These are phyloP conservation scores for Chlorella ohadii DNA, from an alignment of 139 green algal genomes.

Conservation along the genomic window DNA sequence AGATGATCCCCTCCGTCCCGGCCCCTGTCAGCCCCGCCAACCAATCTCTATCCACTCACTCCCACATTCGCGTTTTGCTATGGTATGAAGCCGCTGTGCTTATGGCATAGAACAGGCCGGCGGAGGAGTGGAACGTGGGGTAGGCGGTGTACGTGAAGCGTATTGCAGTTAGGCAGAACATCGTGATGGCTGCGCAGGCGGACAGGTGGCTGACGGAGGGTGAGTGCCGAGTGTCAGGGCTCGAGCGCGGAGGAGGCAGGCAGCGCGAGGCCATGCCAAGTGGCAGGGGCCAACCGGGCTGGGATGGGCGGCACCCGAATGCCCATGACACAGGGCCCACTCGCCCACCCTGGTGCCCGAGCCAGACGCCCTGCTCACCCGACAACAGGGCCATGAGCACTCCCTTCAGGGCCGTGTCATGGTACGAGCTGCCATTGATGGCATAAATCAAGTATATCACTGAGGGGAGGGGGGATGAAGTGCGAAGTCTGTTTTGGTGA, in stretches of 20 bases:
- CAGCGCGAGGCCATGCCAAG: neutral
- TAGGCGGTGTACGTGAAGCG: conserved; percentile 9
- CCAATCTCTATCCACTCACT: neutral
- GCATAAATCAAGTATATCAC: neutral
- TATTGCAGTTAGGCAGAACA: neutral
- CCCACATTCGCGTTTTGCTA: neutral
- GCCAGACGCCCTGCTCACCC: neutral
- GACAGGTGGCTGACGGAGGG: no score
- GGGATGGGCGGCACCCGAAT: no score
- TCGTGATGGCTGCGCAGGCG: neutral
- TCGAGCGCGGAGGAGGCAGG: neutral
- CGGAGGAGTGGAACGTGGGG: neutral
- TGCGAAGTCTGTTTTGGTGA: neutral
- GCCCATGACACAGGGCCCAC: no score
- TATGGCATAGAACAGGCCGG: conserved; percentile 13
- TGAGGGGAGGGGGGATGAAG: neutral
- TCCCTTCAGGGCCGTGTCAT: neutral
- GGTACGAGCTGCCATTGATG: conserved; percentile 16
- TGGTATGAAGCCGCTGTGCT: conserved; percentile 5
- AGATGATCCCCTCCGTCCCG: no score
- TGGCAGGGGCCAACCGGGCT: no score
- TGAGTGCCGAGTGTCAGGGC: no score
- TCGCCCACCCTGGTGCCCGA: no score
- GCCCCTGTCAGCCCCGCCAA: no score
- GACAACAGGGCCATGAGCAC: neutral